These are phyloP conservation scores for Carex pumila DNA, from an alignment of 176 grass and related monocot species.

Conservation along the genomic window DNA sequence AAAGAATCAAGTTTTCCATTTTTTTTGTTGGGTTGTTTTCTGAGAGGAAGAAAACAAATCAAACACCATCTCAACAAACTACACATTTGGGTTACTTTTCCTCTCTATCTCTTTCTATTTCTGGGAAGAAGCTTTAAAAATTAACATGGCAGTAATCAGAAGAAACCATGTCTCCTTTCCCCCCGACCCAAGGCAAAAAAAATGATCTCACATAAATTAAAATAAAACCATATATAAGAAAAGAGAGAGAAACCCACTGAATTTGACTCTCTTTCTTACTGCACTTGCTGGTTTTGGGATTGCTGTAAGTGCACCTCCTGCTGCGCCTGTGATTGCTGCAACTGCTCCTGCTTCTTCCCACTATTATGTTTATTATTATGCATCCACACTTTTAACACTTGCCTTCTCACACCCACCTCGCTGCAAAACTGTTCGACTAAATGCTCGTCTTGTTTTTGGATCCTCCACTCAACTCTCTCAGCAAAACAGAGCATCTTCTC, in stretches of 20 bases:
- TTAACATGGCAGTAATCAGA: not conserved
- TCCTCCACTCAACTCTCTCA: conserved; percentile 44
- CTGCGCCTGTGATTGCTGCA: conserved; percentile 1
- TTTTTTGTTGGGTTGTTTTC: not conserved
- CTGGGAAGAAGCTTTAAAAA: not conserved
- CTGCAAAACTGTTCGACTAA: conserved; percentile 42
- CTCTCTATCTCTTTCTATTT: not conserved
- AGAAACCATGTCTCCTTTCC: conserved; percentile 9
- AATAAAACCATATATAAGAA: not conserved
- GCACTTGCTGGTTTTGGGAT: conserved; percentile 10
- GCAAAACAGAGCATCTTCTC: conserved; percentile 57
- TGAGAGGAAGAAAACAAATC: not conserved
- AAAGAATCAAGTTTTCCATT: not conserved
- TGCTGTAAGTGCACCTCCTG: conserved; percentile 19
- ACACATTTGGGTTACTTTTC: not conserved
- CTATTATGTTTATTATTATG: conserved; percentile 31
- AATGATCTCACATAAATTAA: not conserved
- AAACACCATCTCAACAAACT: not conserved
- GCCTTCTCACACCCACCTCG: conserved; percentile 38
- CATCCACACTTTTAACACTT: conserved; percentile 59
- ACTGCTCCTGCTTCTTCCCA: conserved; percentile 25
- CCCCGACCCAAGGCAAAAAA: conserved; percentile 9
- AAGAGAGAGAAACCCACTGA: not conserved
- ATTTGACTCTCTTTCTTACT: conserved; percentile 11
- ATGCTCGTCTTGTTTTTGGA: conserved; percentile 49